Percentiles rank a stretch among this genome's conserved stretches.
Evolutionary conservation across 306 rosid genomes (phyloP).

Genomic region (Prunus campanulata): DNA sequence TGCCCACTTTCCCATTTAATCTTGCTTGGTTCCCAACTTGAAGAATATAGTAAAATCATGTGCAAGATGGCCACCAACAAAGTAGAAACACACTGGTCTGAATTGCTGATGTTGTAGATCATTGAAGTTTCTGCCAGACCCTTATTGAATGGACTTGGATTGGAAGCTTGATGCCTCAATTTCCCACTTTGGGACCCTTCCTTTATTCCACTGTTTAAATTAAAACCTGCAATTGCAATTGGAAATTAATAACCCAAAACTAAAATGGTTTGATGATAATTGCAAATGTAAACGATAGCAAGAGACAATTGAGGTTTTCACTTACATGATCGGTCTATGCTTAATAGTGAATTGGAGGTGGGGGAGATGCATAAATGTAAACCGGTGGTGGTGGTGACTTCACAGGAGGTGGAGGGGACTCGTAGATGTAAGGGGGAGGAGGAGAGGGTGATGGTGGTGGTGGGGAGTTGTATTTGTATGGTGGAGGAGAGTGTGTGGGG

Average conservation of each 20-base stretch:
- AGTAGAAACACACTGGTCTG: constrained; percentile 43
- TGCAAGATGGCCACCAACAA: constrained; percentile 53
- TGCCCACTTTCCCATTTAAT: background rate
- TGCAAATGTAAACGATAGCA: background rate
- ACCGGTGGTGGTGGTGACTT: constrained; percentile 54
- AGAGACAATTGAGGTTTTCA: background rate
- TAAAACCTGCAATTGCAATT: constrained; percentile 51
- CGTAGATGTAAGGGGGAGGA: constrained; percentile 46
- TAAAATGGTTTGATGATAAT: background rate
- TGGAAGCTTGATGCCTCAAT: constrained; percentile 46
- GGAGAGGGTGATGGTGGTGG: constrained; percentile 45
- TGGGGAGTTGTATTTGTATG: constrained; percentile 33
- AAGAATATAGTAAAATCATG: constrained; percentile 38
- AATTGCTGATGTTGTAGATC: constrained; percentile 25
- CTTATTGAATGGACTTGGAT: constrained; percentile 53
- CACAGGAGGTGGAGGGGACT: constrained; percentile 64
- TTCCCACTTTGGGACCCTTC: constrained; percentile 44
- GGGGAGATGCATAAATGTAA: constrained; percentile 56
- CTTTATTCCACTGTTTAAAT: constrained; percentile 65
- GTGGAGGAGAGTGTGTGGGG: constrained; percentile 31
- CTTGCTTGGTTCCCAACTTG: constrained; percentile 4
- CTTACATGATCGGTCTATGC: constrained; percentile 61
- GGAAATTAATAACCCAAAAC: background rate
- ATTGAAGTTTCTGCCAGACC: constrained; percentile 38
- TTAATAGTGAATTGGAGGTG: constrained; percentile 59